These are phyloP conservation scores for Penicillium concentricum DNA, from an alignment of 2,329 filamentous ascomycete genomes.

Conservation along the genomic window DNA sequence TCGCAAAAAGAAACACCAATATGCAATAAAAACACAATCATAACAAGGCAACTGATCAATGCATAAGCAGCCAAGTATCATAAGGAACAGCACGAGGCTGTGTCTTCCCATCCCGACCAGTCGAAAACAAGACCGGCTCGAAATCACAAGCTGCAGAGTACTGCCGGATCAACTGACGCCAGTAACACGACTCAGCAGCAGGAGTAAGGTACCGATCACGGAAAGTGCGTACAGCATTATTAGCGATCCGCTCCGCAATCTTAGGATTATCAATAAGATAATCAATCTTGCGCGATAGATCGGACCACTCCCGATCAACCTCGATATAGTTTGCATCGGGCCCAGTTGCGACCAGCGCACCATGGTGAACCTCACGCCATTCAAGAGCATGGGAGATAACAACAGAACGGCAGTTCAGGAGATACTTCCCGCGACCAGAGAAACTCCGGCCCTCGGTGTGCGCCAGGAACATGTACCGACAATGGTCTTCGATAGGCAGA, in stretches of 20 bases:
- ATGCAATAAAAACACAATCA: neutral
- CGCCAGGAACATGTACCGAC: conserved; percentile 54
- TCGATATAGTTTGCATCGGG: conserved; percentile 52
- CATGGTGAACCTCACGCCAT: conserved; percentile 52
- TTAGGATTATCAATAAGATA: conserved; percentile 45
- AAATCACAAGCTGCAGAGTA: conserved; percentile 43
- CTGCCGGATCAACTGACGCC: conserved; percentile 48
- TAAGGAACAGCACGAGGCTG: conserved; percentile 38
- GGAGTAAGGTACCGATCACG: conserved; percentile 55
- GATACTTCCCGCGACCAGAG: conserved; percentile 55
- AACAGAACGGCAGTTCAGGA: conserved; percentile 53
- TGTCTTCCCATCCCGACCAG: conserved; percentile 28
- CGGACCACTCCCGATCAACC: conserved; percentile 55
- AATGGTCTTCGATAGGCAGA: conserved; percentile 54
- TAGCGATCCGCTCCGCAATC: conserved; percentile 51
- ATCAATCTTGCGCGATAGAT: conserved; percentile 49
- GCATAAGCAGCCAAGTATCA: conserved; percentile 42
- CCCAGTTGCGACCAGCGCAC: conserved; percentile 45
- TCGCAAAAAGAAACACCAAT: neutral
- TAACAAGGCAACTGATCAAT: conserved; percentile 1
- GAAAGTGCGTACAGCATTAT: conserved; percentile 50
- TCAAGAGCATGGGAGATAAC: conserved; percentile 50
- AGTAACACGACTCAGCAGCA: conserved; percentile 57
- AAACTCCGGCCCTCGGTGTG: conserved; percentile 56
- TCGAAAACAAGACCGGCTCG: conserved; percentile 38